Base-by-base conservation (phyloP, 768 basidiomycete genomes). In the Boletus subparvulus region DNA sequence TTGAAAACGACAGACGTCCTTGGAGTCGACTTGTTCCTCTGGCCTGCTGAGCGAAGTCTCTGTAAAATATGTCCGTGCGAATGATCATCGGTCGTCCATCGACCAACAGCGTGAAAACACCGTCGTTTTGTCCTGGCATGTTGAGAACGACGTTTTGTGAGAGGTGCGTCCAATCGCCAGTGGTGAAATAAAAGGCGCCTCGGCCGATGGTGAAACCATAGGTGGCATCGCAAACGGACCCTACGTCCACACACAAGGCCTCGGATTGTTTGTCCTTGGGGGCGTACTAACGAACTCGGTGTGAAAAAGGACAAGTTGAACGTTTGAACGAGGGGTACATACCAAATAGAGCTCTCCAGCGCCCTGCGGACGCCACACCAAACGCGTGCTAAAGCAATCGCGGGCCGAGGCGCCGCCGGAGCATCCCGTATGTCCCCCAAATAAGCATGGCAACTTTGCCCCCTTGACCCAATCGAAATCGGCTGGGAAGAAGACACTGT, bases 371-470 rank as follows among this genome's bases (percentile, higher is more conserved):
- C 88, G 77, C 87, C 88, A 94, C 93, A 95, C 94, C 61, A 94
- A 55, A 28, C 93, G 74, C 7, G 92, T 93, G 65, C 88, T 91
- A 66, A 91, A 95, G 64, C 93, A 95, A 43, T 80, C 77, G 36
- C 75, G 60, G 8, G 90, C 92, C n/a, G 78, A 77, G 61, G 83
- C 75, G 1, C 90, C 90, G 6, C 90, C 90, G 19, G 88, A 90
- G 67, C 90, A 92, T 8, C 73, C 79, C 4, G 66, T 74, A 60
- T 80, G 83, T 0, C 88, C 88, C 0, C 87, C 88, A 63, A 85
- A 92, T 5, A 94, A 59, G 1, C 93, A 94, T 0, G 93, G 91
- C 6, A 95, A 69, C 72, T 97, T 95, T 8, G 94, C 94, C 6
- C 82, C 93, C 51, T 81, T 77, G 17, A 92, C 90, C 78, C 84